A percentile compares a stretch with the other conserved stretches of the same genome.
Evolutionary conservation across 2,329 filamentous ascomycete genomes (phyloP).

Genomic region (Pestalotiopsis sp.): DNA sequence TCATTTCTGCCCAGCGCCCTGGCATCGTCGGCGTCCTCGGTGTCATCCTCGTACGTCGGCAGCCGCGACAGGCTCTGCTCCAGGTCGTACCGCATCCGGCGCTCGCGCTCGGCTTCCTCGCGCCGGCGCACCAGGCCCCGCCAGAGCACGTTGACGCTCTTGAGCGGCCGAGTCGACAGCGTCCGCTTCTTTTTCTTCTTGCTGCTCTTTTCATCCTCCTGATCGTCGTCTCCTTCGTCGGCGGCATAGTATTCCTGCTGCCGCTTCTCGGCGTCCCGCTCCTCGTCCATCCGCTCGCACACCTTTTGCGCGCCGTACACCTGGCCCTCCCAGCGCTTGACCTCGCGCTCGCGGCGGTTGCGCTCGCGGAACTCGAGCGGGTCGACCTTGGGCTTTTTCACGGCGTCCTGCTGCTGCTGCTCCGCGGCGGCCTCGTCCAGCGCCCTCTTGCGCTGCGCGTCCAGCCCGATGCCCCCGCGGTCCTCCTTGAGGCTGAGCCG

Average conservation of each 20-base stretch:
- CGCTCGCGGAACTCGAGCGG: constrained; percentile 76
- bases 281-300: constrained; percentile 74
- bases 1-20: constrained; percentile 65
- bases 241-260: constrained; percentile 11
- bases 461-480: constrained; percentile 81
- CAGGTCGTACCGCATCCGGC: constrained; percentile 66
- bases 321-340: constrained; percentile 68
- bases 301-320: constrained; percentile 81
- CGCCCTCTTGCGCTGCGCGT: constrained; percentile 82
- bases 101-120: constrained; percentile 70
- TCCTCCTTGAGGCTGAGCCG: constrained; percentile 77
- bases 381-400: constrained; percentile 65
- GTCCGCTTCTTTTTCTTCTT: constrained; percentile 35
- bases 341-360: constrained; percentile 71
- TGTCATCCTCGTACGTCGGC: constrained; percentile 68
- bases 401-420: constrained; percentile 16
- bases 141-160: constrained; percentile 77
- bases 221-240: constrained; percentile 20
- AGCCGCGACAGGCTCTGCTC: constrained; percentile 66
- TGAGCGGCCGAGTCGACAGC: constrained; percentile 55
- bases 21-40: constrained; percentile 74
- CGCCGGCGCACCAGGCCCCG: constrained; percentile 73
- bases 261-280: constrained; percentile 36
- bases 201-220: constrained; percentile 21
- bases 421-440: constrained; percentile 61